phyloP scores from a whole-genome alignment of 75 land plant species.

The Picea sitchensis region DNA sequence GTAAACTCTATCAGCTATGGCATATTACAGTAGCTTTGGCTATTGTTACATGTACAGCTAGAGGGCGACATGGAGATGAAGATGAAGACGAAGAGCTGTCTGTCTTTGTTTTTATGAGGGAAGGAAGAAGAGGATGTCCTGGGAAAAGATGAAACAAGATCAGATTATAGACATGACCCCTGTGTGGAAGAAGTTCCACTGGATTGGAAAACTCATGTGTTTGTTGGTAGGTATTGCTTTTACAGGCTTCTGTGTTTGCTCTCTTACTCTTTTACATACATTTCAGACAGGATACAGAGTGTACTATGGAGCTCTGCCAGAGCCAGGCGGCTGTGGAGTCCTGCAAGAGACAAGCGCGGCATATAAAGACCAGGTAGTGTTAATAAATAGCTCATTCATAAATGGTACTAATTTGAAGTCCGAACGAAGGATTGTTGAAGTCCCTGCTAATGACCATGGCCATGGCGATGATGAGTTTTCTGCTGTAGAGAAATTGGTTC shows the following conservation, averaged over 20 bases:
- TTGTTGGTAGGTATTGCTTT: background rate
- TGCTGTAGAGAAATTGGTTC: background rate
- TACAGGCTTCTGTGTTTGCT: background rate
- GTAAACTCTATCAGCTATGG: no score
- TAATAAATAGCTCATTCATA: no score
- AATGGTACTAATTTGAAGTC: background rate
- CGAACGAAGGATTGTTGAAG: background rate
- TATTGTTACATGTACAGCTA: no score
- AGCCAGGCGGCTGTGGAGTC: background rate
- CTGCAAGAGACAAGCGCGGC: no score
- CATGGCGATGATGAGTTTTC: background rate
- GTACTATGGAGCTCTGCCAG: background rate
- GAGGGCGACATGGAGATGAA: no score
- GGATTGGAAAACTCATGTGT: background rate
- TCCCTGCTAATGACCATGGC: background rate
- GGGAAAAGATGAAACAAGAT: background rate
- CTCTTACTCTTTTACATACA: background rate
- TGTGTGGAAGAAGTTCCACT: background rate
- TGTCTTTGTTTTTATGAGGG: no score
- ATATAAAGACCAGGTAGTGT: no score
- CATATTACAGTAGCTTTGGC: no score
- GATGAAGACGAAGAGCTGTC: no score
- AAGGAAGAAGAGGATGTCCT: no score
- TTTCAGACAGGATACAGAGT: background rate
- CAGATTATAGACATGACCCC: background rate